phyloP scores from a whole-genome alignment of 768 basidiomycete genomes.

The Inosperma sp. region DNA sequence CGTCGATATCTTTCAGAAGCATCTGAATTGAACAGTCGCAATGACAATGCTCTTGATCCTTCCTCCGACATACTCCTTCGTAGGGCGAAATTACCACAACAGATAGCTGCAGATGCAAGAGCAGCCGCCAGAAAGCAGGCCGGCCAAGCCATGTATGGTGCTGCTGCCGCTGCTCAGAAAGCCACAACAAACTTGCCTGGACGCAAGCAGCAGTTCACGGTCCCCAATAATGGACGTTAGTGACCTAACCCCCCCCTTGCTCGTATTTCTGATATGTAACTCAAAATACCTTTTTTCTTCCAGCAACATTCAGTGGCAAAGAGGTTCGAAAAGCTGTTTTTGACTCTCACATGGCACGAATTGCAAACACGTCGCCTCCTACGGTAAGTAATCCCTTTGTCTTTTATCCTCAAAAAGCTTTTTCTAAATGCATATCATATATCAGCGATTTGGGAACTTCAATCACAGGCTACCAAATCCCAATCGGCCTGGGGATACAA shows the following conservation, averaged over 20 bases:
- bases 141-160: not conserved
- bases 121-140: not conserved
- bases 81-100: too few relatives aligned
- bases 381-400: not conserved
- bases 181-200: constrained; percentile 4
- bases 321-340: constrained; percentile 9
- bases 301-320: constrained; percentile 5
- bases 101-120: not conserved
- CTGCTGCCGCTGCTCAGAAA: constrained; percentile 1
- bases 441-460: not conserved
- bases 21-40: not conserved
- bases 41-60: too few relatives aligned
- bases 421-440: not conserved
- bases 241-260: too few relatives aligned
- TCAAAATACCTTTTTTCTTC: not conserved
- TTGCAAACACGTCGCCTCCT: not conserved
- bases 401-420: not conserved
- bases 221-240: constrained; percentile 2
- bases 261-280: not conserved
- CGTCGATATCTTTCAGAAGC: not conserved
- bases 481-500: not conserved
- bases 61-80: too few relatives aligned
- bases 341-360: not conserved
- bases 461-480: constrained; percentile 1
- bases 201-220: not conserved